Evolutionary conservation across 1,139 yeast genomes (phyloP), one percentile per base, ranked within the genome.

Genomic region (Pichia sp.): DNA sequence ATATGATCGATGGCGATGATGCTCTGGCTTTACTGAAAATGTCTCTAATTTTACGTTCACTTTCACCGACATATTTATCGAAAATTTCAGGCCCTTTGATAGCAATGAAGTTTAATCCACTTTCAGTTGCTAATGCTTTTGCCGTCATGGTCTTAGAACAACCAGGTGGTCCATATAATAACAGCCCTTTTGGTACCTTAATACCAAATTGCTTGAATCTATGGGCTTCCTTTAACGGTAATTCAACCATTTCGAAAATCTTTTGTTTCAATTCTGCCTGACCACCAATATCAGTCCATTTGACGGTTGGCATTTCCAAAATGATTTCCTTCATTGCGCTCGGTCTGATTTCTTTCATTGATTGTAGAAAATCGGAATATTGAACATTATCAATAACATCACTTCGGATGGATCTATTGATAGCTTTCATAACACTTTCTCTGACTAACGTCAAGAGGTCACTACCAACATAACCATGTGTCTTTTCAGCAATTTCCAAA

Each of bases 271-370:
- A 71, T 26, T 77, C 81, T 27, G 82, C 81, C 62, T 92, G 97
- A 1, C 99, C 99, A 26, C 98, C 98, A 54, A 92, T 90, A 64
- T 94, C 98, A 11, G 78, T 68, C 98, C 98, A 92, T 52, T 77
- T 73, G 0, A 90, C 95, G 58, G 87, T 85, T 4, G 98, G 97
- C 75, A 90, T 86, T 57, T 92, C 99, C 45, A 92, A 68, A 49
- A 88, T 81, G 46, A 90, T 86, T 59, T 94, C 98, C 49, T 96
- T 75, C 98, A 94, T 92, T 2, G 97, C 98, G 49, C 95, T 85
- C 1, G 98, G 98, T 42, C 95, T 72, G 6, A 92, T 79, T 33
- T 85, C 94, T 1, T 80, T 67, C 58, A 88, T 64, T 0, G 97
- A 92, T 27, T 64, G 65, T 39, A 77, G 76, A 29, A 90, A 68